phyloP scores from a whole-genome alignment of 129 eudicot genomes.

The Ambrosia trifida region DNA sequence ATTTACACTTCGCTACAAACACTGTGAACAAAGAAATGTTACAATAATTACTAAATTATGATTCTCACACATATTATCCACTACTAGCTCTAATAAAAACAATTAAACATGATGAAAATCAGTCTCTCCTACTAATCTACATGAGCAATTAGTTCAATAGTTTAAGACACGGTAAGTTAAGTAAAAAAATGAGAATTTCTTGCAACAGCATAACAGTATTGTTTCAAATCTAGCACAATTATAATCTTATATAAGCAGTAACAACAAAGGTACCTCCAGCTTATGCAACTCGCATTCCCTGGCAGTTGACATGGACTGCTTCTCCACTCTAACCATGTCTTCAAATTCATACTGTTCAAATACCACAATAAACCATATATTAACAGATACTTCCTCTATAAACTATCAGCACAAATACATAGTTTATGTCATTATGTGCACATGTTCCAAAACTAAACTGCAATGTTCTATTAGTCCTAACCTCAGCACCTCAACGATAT shows the following conservation, averaged over 20 bases:
- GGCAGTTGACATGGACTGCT: conserved; percentile 9
- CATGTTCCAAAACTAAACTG: not conserved
- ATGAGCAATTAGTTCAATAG: conserved; percentile 5
- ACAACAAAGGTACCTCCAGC: conserved; percentile 39
- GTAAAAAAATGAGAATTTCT: conserved; percentile 14
- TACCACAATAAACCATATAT: conserved; percentile 23
- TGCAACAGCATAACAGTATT: not conserved
- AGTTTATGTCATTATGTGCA: not conserved
- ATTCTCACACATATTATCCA: conserved; percentile 15
- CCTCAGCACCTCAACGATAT: not conserved
- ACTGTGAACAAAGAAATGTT: not conserved
- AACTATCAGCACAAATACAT: not conserved
- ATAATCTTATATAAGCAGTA: conserved; percentile 18
- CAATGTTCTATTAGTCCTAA: not conserved
- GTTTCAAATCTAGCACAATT: conserved; percentile 16
- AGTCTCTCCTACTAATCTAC: conserved; percentile 15
- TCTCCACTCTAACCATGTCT: conserved; percentile 24
- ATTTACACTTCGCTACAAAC: not conserved
- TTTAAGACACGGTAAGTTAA: not conserved
- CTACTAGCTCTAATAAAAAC: not conserved
- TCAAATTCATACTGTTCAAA: conserved; percentile 20
- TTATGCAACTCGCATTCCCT: conserved; percentile 24
- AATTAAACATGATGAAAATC: conserved; percentile 10
- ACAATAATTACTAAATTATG: not conserved
- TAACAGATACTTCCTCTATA: conserved; percentile 4